Base-by-base conservation (phyloP, 2,329 filamentous ascomycete species). In the Cladosporium sp. region DNA sequence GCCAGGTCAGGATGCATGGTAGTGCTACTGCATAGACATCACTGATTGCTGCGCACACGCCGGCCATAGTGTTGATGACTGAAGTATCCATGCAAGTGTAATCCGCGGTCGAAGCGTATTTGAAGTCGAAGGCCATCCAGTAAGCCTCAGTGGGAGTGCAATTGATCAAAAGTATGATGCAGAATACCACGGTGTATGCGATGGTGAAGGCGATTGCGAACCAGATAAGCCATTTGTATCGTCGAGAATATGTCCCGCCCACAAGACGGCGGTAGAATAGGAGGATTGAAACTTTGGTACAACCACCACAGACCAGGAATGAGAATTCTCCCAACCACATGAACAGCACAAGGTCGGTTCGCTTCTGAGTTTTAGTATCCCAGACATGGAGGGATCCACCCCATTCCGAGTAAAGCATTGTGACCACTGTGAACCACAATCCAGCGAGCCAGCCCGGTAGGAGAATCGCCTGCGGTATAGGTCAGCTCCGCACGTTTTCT, bases 241-340 rank as follows among this genome's bases (percentile, higher is more conserved):
- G 55, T 30, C 55, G 61, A 0, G 66, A 67, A 19, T 70, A 62
- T 1, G 65, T 61, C 40, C 64, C 65, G 5, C 54, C 52, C 7
- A 69, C 66, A 8, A 75, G 63, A 5, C 73, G 67, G 3, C 68
- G 67, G 52, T 75, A 74, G 58, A 75, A 73, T n/a, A 63, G 56
- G 7, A 71, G 57, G 2, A 70, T 63, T 0, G 67, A 69, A n/a
- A 70, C 58, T 52, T 71, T 72, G 32, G 63, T 65, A 18, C 61
- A 59, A 41, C 62, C 63, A 11, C 59, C 62, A 38, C 60, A 63
- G 20, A 66, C 13, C n/a, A 69, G 49, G 47, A 68, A 70, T 3
- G 60, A 52, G 17, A 61, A 54, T 55, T 70, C 63, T 22, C 58
- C 65, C 7, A 69, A 53, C 64, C 64, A 69, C 45, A 61, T 57